These are phyloP conservation scores for Thuidium tamariscinum DNA, from an alignment of 225 moss, liverwort and hornwort species.

Conservation along the genomic window DNA sequence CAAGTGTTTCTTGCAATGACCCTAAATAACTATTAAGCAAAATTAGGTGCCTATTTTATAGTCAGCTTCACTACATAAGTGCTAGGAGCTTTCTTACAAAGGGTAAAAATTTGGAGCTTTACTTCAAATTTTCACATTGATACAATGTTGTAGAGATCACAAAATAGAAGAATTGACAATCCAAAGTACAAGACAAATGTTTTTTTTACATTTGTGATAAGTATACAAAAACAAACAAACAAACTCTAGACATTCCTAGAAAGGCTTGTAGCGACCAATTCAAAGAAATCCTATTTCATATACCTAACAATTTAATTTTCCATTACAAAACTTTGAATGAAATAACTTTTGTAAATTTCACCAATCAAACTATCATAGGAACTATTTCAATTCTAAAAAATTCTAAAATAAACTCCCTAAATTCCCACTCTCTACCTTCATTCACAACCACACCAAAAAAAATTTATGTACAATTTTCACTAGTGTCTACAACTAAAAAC, in stretches of 20 bases:
- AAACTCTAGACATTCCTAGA: neutral
- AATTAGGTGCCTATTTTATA: neutral
- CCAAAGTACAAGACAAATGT: rapidly evolving
- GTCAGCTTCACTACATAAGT: rapidly evolving
- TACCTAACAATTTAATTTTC: neutral
- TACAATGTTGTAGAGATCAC: neutral
- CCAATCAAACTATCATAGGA: rapidly evolving
- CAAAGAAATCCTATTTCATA: neutral
- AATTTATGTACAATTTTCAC: neutral
- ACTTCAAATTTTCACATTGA: too few species aligned
- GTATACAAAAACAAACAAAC: rapidly evolving
- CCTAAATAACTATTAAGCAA: neutral
- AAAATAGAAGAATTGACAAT: neutral
- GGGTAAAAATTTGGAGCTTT: too few species aligned
- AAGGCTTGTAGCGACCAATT: neutral
- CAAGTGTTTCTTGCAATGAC: too few species aligned
- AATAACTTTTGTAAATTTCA: neutral
- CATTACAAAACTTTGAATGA: neutral
- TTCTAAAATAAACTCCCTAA: rapidly evolving
- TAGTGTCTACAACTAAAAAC: neutral
- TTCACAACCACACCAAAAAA: too few species aligned
- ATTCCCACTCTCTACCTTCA: neutral
- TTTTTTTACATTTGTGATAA: neutral
- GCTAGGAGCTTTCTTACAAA: rapidly evolving
- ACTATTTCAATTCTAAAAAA: neutral